Base-by-base conservation (phyloP, 129 eudicot genomes). In the Deinandra increscens region DNA sequence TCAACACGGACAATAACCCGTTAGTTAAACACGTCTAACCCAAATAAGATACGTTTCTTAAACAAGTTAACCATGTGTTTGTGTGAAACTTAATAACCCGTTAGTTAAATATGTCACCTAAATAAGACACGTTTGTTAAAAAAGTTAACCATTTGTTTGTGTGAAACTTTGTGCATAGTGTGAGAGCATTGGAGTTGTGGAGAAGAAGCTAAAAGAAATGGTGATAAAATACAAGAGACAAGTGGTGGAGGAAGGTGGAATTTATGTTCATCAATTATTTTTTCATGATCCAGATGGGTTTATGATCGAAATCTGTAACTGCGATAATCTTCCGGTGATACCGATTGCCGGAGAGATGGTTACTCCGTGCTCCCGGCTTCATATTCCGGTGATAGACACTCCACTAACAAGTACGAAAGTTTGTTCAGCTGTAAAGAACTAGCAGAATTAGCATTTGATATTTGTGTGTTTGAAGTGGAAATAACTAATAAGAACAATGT, bases 231-330 rank as follows among this genome's bases (percentile, higher is more conserved):
- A 84, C 81, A 85, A 80, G 69, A 64, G 84, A 64, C 87, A 85
- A 39, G 64, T 78, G 51, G 96, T 92, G 9, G 91, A 81, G 19
- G 98, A 92, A 86, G 95, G 91, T 11, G 98, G 92, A 19, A 81
- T 89, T 26, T 73, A 81, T 19, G 95, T 92, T 39, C 92, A 89
- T 49, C 98, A 92, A n/a, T 60, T 92, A 14, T 92, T 92, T 66
- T 92, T 92, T 73, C 98, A 92, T 55, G 98, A 92, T 38, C 98
- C 96, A 29, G 95, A 92, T 45, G 98, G 98, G 0, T 86, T 92
- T 75, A 92, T 92, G 98, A 75, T 92, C 13, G 96, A 92, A 75
- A 89, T 92, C 4, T 92, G 98, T 75, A 85, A 89, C 81, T 92
- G 96, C 19, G 96, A 92, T 7, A 83, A 84, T 59, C 80, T 92